Conservation (phyloP, 2,329 filamentous ascomycete genomes). For the Sporothrix globosa region DNA sequence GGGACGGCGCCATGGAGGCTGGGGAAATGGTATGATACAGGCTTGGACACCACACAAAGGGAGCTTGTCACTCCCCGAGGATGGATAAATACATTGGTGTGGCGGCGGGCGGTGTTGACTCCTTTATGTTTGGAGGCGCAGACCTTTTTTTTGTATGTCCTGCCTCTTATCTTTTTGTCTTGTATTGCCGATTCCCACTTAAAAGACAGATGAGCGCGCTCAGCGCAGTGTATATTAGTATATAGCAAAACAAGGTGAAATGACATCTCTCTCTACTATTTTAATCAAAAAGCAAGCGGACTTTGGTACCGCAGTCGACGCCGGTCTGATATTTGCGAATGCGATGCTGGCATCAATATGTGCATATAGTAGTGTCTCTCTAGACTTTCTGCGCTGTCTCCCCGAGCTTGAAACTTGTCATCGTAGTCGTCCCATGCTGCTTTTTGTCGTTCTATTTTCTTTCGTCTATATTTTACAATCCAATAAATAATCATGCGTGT, state of each 20-base stretch:
- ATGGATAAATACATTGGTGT: background rate
- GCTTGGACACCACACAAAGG: background rate
- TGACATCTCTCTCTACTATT: slow-evolving; percentile 30
- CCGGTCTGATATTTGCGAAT: slow-evolving; percentile 8
- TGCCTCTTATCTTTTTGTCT: background rate
- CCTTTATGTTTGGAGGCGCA: background rate
- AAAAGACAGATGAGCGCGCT: slow-evolving; percentile 4
- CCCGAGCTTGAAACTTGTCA: background rate
- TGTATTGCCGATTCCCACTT: slow-evolving; percentile 9
- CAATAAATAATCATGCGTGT: slow-evolving; percentile 16
- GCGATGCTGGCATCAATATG: background rate
- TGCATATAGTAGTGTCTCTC: background rate
- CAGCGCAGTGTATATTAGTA: slow-evolving; percentile 25
- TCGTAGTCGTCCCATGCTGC: background rate
- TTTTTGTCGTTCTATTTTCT: background rate
- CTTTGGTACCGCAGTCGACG: background rate
- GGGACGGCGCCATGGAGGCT: too few species aligned
- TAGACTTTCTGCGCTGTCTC: background rate
- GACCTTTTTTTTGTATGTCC: background rate
- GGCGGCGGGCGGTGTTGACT: background rate
- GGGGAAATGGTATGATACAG: background rate
- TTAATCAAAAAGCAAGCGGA: background rate
- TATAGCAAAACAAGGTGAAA: slow-evolving; percentile 14
- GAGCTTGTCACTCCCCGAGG: background rate
- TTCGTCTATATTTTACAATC: slow-evolving; percentile 17